Conservation (phyloP, 345 rosid genomes). For the Aurinia saxatilis region DNA sequence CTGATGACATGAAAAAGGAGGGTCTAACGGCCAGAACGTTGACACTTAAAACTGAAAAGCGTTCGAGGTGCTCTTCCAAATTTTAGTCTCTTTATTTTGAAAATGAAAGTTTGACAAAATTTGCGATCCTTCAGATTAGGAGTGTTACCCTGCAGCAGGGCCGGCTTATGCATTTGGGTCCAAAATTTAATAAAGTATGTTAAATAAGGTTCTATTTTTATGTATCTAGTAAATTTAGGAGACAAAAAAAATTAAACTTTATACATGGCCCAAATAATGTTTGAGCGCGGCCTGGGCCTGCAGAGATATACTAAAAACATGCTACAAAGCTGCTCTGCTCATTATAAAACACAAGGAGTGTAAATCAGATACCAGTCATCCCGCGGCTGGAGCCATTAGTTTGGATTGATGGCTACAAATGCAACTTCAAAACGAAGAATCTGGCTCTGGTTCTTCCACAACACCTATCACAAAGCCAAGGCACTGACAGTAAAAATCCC, state of each 20-base stretch:
- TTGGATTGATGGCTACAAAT: slow-evolving; percentile 74
- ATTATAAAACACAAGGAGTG: slow-evolving; percentile 13
- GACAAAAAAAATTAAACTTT: too few species aligned
- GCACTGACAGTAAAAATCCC: slow-evolving; percentile 15
- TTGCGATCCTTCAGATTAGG: slow-evolving; percentile 48
- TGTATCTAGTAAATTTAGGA: too few species aligned
- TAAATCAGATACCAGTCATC: slow-evolving; percentile 9
- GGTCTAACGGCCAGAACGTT: too few species aligned
- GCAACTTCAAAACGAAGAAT: slow-evolving; percentile 79
- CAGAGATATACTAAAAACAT: slow-evolving; percentile 58
- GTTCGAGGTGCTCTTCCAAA: slow-evolving; percentile 64
- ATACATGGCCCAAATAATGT: too few species aligned
- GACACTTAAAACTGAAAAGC: slow-evolving; percentile 25
- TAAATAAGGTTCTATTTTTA: too few species aligned
- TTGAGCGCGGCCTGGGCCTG: too few species aligned
- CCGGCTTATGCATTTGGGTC: too few species aligned
- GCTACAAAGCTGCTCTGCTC: slow-evolving; percentile 49
- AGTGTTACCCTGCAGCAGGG: slow-evolving; percentile 59
- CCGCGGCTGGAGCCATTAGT: slow-evolving; percentile 22
- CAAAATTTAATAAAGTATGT: too few species aligned
- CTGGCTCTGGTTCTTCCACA: slow-evolving; percentile 28
- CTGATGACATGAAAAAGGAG: too few species aligned
- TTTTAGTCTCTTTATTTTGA: neutral
- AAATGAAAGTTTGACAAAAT: slow-evolving; percentile 5
- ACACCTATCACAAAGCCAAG: slow-evolving; percentile 34